Evolutionary conservation across 2,329 filamentous ascomycete species (phyloP), one percentile per base, ranked within the genome.

Genomic region (Alternaria gaisen): DNA sequence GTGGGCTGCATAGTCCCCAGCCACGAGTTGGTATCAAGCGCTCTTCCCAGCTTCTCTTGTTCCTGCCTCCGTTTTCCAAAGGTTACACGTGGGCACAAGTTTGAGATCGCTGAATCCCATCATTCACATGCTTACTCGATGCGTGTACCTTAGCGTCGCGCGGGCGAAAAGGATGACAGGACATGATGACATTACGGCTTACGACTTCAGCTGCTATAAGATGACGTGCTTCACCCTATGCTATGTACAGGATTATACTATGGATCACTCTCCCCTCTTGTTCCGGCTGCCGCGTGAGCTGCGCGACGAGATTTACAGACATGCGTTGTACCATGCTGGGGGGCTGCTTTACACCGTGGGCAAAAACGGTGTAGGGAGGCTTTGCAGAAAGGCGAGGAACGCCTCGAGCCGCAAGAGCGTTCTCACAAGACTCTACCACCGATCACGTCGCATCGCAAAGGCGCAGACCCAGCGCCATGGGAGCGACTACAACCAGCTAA

Each of bases 201-300:
- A 34, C 11, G 24, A 30, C 12, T n/a, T 24, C 22, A 46, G 12
- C 4, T 7, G 1, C 28, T 46, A 46, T 46, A 46, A 46, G 42
- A 46, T 24, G 22, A 46, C 42, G 28, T 46, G 22, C 42, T 30
- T 46, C 22, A 6, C 22, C 22, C 42, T 46, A 28, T 46, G 24
- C 42, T n/a, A 46, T 46, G 24, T 14, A 46, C 9, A 6, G 42
- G 14, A 9, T 46, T 14, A 28, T 46, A 46, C 22, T 46, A 20
- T 18, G 41, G 11, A 43, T 34, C 32, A 34, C 32, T 5, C 32
- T 34, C 32, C 46, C 34, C 46, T 20, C 14, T 32, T 48, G 46
- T 50, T 50, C 28, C 46, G 46, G 28, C 46, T 50, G 6, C 46
- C 46, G 26, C 46, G 46, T 22, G 40, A 59, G 48, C 36, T 52